phyloP scores from a whole-genome alignment of 1,284 basidiomycete genomes.

The Cryptococcus amylolentus region DNA sequence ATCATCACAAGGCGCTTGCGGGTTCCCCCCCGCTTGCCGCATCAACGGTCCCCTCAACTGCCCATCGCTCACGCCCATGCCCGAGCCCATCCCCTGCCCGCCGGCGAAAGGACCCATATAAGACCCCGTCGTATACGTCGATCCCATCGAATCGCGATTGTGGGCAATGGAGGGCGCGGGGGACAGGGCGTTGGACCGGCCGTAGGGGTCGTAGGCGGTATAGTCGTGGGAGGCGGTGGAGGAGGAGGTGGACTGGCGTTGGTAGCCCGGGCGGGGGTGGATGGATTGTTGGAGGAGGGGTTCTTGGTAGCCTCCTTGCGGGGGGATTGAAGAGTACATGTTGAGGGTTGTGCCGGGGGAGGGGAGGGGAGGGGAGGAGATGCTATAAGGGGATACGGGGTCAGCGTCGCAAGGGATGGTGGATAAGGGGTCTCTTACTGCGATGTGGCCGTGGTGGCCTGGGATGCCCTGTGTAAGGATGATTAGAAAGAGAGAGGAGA shows the following conservation, averaged over 20 bases:
- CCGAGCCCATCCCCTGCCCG: too few species aligned
- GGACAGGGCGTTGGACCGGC: constrained; percentile 2
- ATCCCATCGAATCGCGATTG: constrained; percentile 8
- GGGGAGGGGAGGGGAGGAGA: too few species aligned
- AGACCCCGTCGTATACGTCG: too few species aligned
- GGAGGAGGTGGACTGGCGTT: constrained; percentile 32
- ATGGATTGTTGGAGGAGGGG: constrained; percentile 32
- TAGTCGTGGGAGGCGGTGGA: constrained; percentile 31
- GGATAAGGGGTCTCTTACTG: too few species aligned
- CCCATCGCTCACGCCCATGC: too few species aligned
- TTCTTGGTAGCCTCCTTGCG: background rate
- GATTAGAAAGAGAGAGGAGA: too few species aligned
- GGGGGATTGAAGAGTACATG: too few species aligned
- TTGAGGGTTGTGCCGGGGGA: too few species aligned
- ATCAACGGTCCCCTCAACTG: background rate
- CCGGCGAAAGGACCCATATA: constrained; percentile 8
- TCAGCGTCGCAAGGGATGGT: too few species aligned
- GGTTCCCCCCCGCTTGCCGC: constrained; percentile 2
- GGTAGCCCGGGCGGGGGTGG: constrained; percentile 27
- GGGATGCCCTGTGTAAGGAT: too few species aligned
- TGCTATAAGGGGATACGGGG: too few species aligned
- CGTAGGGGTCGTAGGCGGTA: constrained; percentile 12
- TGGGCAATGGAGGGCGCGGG: constrained; percentile 2
- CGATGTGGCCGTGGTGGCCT: too few species aligned
- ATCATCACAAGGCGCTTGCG: constrained; percentile 13